These are phyloP conservation scores for Lepiota venenata DNA, from an alignment of 768 basidiomycete species.

Conservation along the genomic window DNA sequence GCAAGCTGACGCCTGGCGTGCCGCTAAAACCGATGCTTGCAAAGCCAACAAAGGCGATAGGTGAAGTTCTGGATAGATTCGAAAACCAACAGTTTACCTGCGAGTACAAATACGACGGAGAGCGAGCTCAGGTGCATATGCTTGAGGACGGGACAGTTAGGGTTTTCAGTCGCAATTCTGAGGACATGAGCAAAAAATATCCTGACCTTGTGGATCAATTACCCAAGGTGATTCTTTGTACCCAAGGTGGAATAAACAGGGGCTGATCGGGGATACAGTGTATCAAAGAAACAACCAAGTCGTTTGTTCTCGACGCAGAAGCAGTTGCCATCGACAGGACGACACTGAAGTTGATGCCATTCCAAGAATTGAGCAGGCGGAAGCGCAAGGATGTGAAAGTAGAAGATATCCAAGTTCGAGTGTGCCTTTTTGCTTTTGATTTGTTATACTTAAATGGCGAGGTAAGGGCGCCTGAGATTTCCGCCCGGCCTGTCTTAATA, in stretches of 20 bases:
- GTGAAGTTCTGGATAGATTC: conserved; percentile 95
- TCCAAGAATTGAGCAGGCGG: conserved; percentile 93
- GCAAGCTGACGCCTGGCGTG: conserved; percentile 93
- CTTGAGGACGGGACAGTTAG: conserved; percentile 77
- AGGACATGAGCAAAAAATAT: conserved; percentile 99
- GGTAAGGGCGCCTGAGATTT: conserved; percentile 42
- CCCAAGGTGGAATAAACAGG: background rate
- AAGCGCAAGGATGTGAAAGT: conserved; percentile 98
- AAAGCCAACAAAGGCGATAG: conserved; percentile 98
- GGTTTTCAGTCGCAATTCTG: conserved; percentile 97
- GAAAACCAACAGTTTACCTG: conserved; percentile 95
- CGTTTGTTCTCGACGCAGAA: conserved; percentile 95
- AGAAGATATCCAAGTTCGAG: conserved; percentile 95
- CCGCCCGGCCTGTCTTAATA: background rate
- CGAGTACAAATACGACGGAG: conserved; percentile 99
- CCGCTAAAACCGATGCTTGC: conserved; percentile 99
- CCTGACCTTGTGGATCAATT: conserved; percentile 96
- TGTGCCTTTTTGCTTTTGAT: conserved; percentile 96
- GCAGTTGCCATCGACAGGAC: conserved; percentile 92
- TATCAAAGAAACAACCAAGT: conserved; percentile 76
- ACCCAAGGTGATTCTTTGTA: conserved; percentile 54
- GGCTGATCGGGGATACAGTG: conserved; percentile 46
- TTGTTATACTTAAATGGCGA: conserved; percentile 96
- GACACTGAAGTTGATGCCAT: conserved; percentile 88
- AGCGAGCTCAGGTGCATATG: conserved; percentile 93